phyloP scores from a whole-genome alignment of 306 rosid species.

The Vachellia collinsii region DNA sequence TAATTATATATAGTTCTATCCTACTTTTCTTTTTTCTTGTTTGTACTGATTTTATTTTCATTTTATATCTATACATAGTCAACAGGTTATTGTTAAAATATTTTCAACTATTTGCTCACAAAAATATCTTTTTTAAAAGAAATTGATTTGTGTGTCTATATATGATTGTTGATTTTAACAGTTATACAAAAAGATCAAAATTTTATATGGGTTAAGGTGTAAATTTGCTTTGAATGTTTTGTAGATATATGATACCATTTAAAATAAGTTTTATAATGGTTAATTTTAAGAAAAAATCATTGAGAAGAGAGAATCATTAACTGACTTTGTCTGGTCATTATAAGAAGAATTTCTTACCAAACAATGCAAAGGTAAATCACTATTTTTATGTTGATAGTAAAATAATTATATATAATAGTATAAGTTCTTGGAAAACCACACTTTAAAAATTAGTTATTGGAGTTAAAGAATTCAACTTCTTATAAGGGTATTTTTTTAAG shows the following conservation, averaged over 20 bases:
- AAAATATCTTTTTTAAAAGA: not conserved
- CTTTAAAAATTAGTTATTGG: no score
- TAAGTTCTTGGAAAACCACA: no score
- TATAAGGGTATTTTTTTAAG: no score
- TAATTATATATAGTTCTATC: not conserved
- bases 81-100: not conserved
- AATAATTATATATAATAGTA: not conserved
- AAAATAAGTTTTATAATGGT: not conserved
- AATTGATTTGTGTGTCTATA: not conserved
- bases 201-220: not conserved
- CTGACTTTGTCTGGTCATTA: not conserved
- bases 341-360: not conserved
- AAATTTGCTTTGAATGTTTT: not conserved
- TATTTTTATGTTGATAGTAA: not conserved
- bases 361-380: not conserved
- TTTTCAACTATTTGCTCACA: not conserved
- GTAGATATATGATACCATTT: not conserved
- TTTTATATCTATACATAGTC: not conserved
- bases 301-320: not conserved
- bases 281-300: not conserved
- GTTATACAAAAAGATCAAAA: not conserved
- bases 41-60: not conserved
- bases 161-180: not conserved
- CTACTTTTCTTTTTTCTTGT: not conserved
- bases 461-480: no score